Base-by-base conservation (phyloP, 768 basidiomycete genomes). In the Steccherinum ochraceum region DNA sequence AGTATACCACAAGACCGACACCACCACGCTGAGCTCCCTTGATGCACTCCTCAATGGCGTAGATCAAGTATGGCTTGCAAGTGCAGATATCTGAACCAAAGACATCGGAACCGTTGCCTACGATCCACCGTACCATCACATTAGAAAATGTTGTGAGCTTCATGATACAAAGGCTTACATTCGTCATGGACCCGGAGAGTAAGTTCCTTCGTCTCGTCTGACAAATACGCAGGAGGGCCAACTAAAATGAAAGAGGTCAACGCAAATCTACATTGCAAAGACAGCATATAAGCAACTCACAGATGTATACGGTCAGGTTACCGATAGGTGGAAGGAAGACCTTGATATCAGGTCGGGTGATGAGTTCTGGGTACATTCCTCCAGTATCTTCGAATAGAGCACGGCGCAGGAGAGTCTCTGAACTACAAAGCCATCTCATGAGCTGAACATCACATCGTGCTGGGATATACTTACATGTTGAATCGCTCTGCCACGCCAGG, bases 281-380 rank as follows among this genome's bases (percentile, higher is more conserved):
- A 39, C 11, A 11, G 35, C 11, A 39, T 11, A 39, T 39, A n/a
- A 39, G 11, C 35, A 19, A 66, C 77, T 52, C 55, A 87, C 91
- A 91, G 57, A 97, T 94, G 67, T 97, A 97, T 4, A 90, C 91
- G 0, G 94, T 94, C 53, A 89, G 63, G 42, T 83, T 83, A 0
- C 94, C 95, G 51, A 98, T 97, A 0, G 95, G 95, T 0, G 95
- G 95, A 0, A 97, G 75, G 77, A 96, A 97, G 19, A 93, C 79
- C 65, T 94, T 94, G 73, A 98, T 86, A 61, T 97, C 95, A 0
- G 93, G 89, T 19, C 93, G 83, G 4, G 95, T 97, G 61, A 98
- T 85, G 24, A 98, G 79, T 60, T 98, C 95, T 2, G 94, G 93
- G 65, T 90, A 93, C 87, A 91, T 92, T 61, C 93, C 92, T 58